Percentiles rank a stretch among this genome's conserved stretches.
Conservation (phyloP, 257 asterid genomes). For the Dorcoceras hygrometricum region DNA sequence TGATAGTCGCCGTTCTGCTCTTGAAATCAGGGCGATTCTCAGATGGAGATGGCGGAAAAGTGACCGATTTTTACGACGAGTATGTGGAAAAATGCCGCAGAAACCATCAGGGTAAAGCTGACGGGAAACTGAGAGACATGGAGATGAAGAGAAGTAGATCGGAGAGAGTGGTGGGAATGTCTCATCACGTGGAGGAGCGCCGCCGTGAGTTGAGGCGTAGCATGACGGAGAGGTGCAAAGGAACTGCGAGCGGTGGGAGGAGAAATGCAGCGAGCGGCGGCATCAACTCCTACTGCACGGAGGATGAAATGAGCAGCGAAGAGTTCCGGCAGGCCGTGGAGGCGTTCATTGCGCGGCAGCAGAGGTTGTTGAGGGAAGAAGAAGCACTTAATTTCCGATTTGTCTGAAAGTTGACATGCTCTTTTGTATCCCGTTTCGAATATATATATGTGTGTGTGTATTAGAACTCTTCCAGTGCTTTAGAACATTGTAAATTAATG, state of each 20-base stretch:
- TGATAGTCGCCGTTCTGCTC: constrained; percentile 40
- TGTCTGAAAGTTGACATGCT: not conserved
- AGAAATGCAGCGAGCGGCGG: constrained; percentile 15
- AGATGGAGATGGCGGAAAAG: constrained; percentile 22
- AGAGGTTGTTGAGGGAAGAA: constrained; percentile 73
- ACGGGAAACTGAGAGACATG: constrained; percentile 19
- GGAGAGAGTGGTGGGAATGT: constrained; percentile 8
- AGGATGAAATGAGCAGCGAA: constrained; percentile 72
- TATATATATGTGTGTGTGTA: no score
- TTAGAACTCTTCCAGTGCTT: not conserved
- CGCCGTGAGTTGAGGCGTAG: constrained; percentile 29
- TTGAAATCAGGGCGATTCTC: constrained; percentile 37
- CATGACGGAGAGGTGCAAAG: constrained; percentile 29
- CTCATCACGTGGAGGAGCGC: constrained; percentile 13
- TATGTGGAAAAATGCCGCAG: constrained; percentile 43
- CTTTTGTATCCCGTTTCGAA: no score
- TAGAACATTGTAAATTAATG: no score
- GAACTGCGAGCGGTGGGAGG: constrained; percentile 17
- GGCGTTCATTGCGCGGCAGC: constrained; percentile 87
- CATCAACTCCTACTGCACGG: constrained; percentile 19
- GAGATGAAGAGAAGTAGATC: constrained; percentile 33
- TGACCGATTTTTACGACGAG: constrained; percentile 61
- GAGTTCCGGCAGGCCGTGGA: constrained; percentile 78
- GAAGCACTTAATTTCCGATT: constrained; percentile 33
- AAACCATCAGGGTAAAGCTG: constrained; percentile 11